Evolutionary conservation across 2,329 filamentous ascomycete genomes (phyloP), one percentile per base, ranked within the genome.

Genomic region (Cladosporium colombiae): DNA sequence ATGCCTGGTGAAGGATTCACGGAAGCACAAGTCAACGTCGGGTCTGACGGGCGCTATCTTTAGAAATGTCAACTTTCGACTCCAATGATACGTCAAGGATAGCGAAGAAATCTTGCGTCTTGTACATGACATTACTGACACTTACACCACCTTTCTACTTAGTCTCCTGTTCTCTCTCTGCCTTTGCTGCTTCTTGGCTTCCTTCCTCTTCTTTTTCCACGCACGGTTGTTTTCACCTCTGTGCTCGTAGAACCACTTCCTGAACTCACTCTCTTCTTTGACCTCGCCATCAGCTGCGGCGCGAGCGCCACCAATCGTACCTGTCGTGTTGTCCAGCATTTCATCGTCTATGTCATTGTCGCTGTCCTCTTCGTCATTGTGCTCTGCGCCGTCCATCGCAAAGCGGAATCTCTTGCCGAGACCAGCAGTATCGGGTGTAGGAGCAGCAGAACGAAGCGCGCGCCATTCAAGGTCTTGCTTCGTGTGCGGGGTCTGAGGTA

Each of bases 361-460:
- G 72, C 71, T 8, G 70, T 29, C 70, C 0, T 82, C 81, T 0
- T 85, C 78, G 13, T 82, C 78, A 10, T 83, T 80, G 1, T 82
- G 80, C 50, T 80, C 80, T 13, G 83, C 80, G 1, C 78, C 78
- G 2, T 78, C 29, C 77, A 78, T 59, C 69, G 79, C 49, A 84
- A 89, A 82, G 68, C 83, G 81, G 73, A 89, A 89, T 65, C 82
- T 84, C 31, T 87, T 86, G 49, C 83, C 88, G 1, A 91, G 88
- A 67, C 93, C 88, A 1, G 92, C 92, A 0, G 95, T 98, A 75
- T 99, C 95, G 0, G 95, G 95, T 0, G 95, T 99, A 0, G 95
- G 95, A 2, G 95, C 95, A 6, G 93, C 93, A 75, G 93, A 97
- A 65, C 95, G 86, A n/a, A 91, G 75, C 60, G 86, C 86, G 68